Evolutionary conservation across 208 protist genomes (phyloP).

Genomic region (Crithidia sp.): DNA sequence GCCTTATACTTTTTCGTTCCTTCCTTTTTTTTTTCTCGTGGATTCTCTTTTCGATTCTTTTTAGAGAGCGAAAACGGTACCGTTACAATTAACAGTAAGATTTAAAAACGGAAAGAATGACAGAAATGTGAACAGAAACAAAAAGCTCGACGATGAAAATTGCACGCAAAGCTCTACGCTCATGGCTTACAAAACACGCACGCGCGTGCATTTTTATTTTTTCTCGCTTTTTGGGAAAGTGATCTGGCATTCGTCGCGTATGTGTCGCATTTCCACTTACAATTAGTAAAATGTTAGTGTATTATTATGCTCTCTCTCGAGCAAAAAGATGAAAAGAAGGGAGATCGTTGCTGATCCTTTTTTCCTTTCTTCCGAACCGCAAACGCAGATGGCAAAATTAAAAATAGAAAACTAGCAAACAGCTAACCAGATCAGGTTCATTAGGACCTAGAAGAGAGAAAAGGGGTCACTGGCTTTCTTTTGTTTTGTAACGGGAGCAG

Average conservation of each 20-base stretch:
- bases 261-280: slow-evolving; percentile 2
- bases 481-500: background rate
- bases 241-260: background rate
- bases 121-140: slow-evolving; percentile 15
- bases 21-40: background rate
- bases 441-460: too few relatives aligned
- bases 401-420: too few relatives aligned
- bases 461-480: too few relatives aligned
- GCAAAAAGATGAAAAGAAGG: background rate
- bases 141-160: background rate
- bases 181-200: background rate
- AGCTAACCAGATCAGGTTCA: too few relatives aligned
- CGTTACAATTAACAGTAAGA: background rate
- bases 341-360: too few relatives aligned
- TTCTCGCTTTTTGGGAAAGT: background rate
- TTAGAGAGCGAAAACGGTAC: slow-evolving; percentile 3
- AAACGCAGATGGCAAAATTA: too few relatives aligned
- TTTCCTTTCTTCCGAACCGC: too few relatives aligned
- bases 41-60: too few relatives aligned
- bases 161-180: background rate
- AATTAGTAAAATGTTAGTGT: background rate
- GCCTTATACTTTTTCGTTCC: background rate
- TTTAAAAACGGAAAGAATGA: slow-evolving; percentile 12
- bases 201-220: background rate
- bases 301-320: background rate